Conservation (phyloP, 2,329 filamentous ascomycete species). For the Ilyonectria robusta region DNA sequence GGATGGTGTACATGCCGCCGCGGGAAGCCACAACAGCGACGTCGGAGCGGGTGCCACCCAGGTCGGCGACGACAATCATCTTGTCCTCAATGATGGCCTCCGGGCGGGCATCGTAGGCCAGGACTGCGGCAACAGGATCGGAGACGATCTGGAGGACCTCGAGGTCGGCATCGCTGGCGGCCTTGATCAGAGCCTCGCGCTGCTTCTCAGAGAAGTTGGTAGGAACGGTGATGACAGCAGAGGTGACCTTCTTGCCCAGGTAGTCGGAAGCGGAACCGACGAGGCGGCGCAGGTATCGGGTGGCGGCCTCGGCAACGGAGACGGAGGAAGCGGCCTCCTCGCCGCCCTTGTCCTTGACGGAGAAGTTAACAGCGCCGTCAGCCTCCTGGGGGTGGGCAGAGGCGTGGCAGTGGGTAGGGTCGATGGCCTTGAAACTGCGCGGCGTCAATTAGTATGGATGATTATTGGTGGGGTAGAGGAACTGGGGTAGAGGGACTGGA, state of each 20-base stretch:
- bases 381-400: conserved; percentile 89
- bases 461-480: conserved; percentile 10
- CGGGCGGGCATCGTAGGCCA: conserved; percentile 91
- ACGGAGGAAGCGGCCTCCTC: conserved; percentile 77
- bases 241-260: conserved; percentile 91
- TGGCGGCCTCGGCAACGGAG: conserved; percentile 84
- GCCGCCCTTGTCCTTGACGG: conserved; percentile 80
- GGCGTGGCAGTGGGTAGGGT: conserved; percentile 93
- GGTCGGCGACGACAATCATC: conserved; percentile 89
- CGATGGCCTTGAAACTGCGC: conserved; percentile 89
- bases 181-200: conserved; percentile 82
- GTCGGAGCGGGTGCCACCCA: conserved; percentile 94
- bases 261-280: conserved; percentile 89
- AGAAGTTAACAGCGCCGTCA: conserved; percentile 82
- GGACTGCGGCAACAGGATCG: conserved; percentile 89
- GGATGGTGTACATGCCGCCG: conserved; percentile 95
- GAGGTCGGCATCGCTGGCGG: conserved; percentile 84
- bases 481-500: conserved; percentile 1
- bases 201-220: conserved; percentile 94
- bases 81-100: conserved; percentile 86
- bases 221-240: conserved; percentile 94
- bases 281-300: conserved; percentile 87
- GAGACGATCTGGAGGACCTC: conserved; percentile 94
- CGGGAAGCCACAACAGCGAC: conserved; percentile 91
- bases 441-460: conserved; percentile 36